phyloP scores from a whole-genome alignment of 768 basidiomycete species.

The Suillus americanus region DNA sequence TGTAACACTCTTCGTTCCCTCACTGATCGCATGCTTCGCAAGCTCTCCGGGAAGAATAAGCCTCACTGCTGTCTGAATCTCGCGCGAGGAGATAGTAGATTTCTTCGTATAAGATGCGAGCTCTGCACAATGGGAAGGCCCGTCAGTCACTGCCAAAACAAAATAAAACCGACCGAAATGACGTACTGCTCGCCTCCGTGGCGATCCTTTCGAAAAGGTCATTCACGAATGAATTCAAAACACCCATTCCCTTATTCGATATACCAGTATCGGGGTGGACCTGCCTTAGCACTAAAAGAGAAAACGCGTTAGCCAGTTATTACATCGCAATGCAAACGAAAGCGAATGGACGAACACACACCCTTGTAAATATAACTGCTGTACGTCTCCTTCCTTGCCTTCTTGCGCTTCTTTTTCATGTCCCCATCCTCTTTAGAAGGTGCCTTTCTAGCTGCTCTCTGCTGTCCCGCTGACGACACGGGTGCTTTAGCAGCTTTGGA shows the following conservation, averaged over 20 bases:
- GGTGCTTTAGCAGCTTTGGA: constrained; percentile 58
- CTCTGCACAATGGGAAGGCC: constrained; percentile 31
- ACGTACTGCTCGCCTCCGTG: constrained; percentile 49
- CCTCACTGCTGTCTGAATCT: constrained; percentile 70
- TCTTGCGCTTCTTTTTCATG: constrained; percentile 55
- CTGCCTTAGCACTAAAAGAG: constrained; percentile 57
- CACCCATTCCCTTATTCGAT: constrained; percentile 64
- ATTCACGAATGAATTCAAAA: constrained; percentile 63
- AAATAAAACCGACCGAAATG: neutral
- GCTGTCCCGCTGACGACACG: constrained; percentile 40
- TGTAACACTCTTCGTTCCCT: constrained; percentile 68
- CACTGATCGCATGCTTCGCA: constrained; percentile 74
- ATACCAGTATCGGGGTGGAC: constrained; percentile 76
- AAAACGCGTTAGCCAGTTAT: neutral
- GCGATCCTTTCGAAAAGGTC: constrained; percentile 63
- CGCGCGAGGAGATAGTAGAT: constrained; percentile 71
- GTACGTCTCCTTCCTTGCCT: constrained; percentile 59
- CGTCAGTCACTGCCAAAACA: neutral
- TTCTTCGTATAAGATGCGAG: constrained; percentile 71
- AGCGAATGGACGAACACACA: constrained; percentile 23
- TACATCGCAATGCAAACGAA: neutral
- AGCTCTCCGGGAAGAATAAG: constrained; percentile 72
- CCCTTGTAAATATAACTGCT: constrained; percentile 67
- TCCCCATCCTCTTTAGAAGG: constrained; percentile 26
- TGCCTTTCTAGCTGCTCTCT: constrained; percentile 35